phyloP scores from a whole-genome alignment of 192 early-diverging fungal species.

The Borealophlyctis nickersoniae region DNA sequence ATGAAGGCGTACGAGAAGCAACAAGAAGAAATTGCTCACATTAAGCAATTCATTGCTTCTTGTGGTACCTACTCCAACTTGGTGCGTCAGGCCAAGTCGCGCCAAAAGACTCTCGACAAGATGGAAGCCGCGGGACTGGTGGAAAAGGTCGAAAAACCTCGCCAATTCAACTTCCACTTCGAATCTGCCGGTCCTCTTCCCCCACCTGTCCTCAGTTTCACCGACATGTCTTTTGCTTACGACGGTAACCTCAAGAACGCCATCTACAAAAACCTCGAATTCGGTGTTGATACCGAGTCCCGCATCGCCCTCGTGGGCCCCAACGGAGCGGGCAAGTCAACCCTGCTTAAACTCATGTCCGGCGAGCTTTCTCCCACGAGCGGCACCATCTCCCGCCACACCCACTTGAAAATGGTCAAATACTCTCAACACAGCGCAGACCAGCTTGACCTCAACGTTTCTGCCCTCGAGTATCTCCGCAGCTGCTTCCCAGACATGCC shows the following conservation, averaged over 20 bases:
- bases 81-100: conserved; percentile 96
- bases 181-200: conserved; percentile 82
- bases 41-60: conserved; percentile 97
- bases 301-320: conserved; percentile 93
- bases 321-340: conserved; percentile 90
- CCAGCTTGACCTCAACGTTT: conserved; percentile 83
- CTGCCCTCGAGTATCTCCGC: conserved; percentile 90
- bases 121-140: conserved; percentile 98
- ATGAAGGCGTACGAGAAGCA: conserved; percentile 99
- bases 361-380: conserved; percentile 78
- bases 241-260: conserved; percentile 74
- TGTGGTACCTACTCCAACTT: conserved; percentile 99
- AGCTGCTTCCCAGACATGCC: conserved; percentile 75
- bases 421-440: conserved; percentile 98
- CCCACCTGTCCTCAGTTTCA: conserved; percentile 91
- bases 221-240: conserved; percentile 92
- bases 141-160: conserved; percentile 82
- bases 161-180: conserved; percentile 85
- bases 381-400: conserved; percentile 87
- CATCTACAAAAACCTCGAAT: conserved; percentile 88
- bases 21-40: conserved; percentile 98
- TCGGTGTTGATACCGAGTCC: conserved; percentile 97
- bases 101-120: conserved; percentile 99
- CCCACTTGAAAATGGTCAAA: conserved; percentile 88
- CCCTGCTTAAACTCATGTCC: conserved; percentile 95